Evolutionary conservation across 2,329 filamentous ascomycete species (phyloP), one percentile per base, ranked within the genome.

Genomic region (Cercospora brassicicola): DNA sequence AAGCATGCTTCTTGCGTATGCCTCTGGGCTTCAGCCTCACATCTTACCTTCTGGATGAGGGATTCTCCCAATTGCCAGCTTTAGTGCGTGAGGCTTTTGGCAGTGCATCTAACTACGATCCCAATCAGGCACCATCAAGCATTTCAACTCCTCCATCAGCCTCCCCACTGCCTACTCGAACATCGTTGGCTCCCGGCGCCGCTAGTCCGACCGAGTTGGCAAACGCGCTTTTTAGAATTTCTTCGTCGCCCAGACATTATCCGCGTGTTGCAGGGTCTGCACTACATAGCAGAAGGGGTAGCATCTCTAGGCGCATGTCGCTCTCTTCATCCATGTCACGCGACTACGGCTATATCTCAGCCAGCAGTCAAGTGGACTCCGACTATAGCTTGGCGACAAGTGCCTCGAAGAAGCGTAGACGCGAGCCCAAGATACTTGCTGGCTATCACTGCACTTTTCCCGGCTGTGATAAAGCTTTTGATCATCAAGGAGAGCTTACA

Each of bases 291-390:
- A 57, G 62, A 45, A 59, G 62, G 33, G 62, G 62, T 9, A 64
- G 63, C 39, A 33, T 59, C 11, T 67, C 66, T 5, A 45, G 62
- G 26, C 57, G 66, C 39, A 31, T 64, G 31, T 67, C 66, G 2
- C 33, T 48, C 10, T 64, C 62, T 13, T 67, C 66, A 7, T 67
- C 66, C 15, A 30, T 61, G n/a, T 67, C 66, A 11, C 62, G 66
- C 11, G 66, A 68, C 30, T 33, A 62, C 4, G 66, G 66, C 56
- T 68, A 68, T 18, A 63, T 64, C 48, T 68, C 66, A n/a, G 66
- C 66, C 26, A 68, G 66, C 36, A 68, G 66, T 28, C 48, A 59
- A 57, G 62, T 68, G 15, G 66, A 68, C 36, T 68, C 66, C 7
- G 66, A 68, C n/a, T 68, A 68, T 28, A 65, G 62, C 26, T 39